Percentiles rank a stretch among this genome's conserved stretches.
phyloP scores from a whole-genome alignment of 306 rosid genomes.

The Cajanus cajan region DNA sequence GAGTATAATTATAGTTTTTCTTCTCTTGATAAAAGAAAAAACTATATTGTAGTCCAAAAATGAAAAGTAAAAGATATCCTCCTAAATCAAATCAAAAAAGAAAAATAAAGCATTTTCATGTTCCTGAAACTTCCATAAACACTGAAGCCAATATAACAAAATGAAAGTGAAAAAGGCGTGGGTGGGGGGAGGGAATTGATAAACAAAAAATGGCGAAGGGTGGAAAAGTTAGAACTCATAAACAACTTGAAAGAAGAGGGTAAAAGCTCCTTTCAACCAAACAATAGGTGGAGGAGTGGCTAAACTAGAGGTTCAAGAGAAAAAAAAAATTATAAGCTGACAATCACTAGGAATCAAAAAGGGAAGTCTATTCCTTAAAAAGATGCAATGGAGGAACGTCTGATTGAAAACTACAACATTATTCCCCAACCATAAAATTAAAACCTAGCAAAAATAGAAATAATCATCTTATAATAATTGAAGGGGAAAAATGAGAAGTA shows the following conservation, averaged over 20 bases:
- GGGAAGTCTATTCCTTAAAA: constrained; percentile 5
- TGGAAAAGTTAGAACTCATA: neutral
- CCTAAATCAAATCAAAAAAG: neutral
- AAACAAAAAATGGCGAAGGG: neutral
- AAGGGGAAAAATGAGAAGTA: constrained; percentile 18
- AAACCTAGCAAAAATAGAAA: neutral
- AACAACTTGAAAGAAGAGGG: neutral
- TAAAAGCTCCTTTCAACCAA: neutral
- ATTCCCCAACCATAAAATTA: constrained; percentile 22
- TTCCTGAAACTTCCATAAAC: neutral
- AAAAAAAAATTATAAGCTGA: neutral
- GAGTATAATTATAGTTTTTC: neutral
- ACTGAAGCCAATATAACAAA: neutral
- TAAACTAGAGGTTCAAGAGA: too few species aligned
- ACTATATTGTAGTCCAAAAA: neutral
- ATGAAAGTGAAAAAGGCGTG: neutral
- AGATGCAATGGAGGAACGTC: constrained; percentile 3
- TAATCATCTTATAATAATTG: neutral
- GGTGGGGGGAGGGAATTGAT: neutral
- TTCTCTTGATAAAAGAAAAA: neutral
- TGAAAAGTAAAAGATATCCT: neutral
- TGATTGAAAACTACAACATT: neutral
- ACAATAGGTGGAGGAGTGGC: neutral
- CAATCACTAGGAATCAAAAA: neutral
- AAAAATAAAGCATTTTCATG: neutral